Base-by-base conservation (phyloP, 2,329 filamentous ascomycete genomes). In the Fonsecaea pugnacius region DNA sequence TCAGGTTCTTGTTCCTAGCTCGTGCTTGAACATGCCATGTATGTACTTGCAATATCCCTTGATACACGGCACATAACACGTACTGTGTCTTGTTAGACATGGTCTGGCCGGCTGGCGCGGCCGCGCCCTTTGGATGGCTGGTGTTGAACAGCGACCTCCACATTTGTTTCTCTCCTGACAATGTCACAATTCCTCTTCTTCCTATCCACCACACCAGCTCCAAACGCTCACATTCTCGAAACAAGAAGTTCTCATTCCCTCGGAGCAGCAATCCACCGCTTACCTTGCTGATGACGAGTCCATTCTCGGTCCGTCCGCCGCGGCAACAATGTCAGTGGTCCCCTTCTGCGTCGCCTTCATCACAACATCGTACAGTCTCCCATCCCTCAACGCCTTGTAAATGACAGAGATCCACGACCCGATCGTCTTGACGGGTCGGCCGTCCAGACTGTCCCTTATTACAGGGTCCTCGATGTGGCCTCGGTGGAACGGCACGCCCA, bases 401-500 rank as follows among this genome's bases (percentile, higher is more conserved):
- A 73, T 71, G 9, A 68, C 66, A 10, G 67, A 70, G 51, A 73
- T 65, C 67, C 68, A 70, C 2, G 72, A 72, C 4, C 73, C 73
- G 24, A 74, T 67, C 0, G 73, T 74, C 62, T 71, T 30, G 52
- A 50, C 5, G 64, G 68, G 32, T 67, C 62, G 48, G 66, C 35
- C 30, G 5, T 21, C 48, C 9, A 56, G 2, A 14, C 7, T 35
- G 32, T 14, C 2, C 1, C 62, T 51, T 24, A 68, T 60, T 0
- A 72, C 69, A 1, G 73, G 72, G 30, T 76, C 74, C 32, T 76
- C 74, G 6, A 66, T 63, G 1, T 75, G 58, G 3, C 74, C 75
- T 21, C 71, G 72, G 59, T 76, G 73, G 65, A 76, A 70, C 4
- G 73, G 72, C 12, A 80, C 71, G 1, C 62, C 67, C 18, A 80